Base-by-base conservation (phyloP, 345 rosid genomes). In the Linum lewisii region DNA sequence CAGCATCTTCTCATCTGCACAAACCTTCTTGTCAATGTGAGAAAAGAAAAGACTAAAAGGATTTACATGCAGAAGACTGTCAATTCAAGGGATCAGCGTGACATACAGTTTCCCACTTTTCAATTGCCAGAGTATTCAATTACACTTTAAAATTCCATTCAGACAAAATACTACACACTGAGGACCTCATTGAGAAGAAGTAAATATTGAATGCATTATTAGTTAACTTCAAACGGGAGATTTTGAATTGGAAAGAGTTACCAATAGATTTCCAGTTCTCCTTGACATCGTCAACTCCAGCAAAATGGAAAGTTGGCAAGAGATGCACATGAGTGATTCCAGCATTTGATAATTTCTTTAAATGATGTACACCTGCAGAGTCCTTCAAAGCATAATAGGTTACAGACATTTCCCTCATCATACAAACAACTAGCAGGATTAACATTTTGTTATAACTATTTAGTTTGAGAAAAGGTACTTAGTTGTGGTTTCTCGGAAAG, bases 311-410 rank as follows among this genome's bases (percentile, higher is more conserved):
- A 69, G 86, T 72, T 15, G 98, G 98, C 70, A 91, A 83, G 72
- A 88, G 77, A 72, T 91, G 98, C 64, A 91, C 70, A 68, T 91
- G 98, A 72, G 85, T 84, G 63, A 92, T 71, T 64, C 98, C 98
- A 72, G 98, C 95, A 70, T 75, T 73, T 51, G 87, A 82, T 73
- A 92, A 76, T 71, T 84, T 86, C 75, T 81, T 80, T 56, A 88
- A 79, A 74, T 92, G 98, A 65, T 44, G 76, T 65, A 84, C 59
- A 23, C 96, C 93, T 54, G 88, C 88, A 58, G 95, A 88, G 68
- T 86, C 84, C 96, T 91, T 77, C 69, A 73, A n/a, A 67, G 65
- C 18, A 66, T 44, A 57, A 67, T 38, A 24, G 56, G 20, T 52
- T 52, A 52, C 13, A 20, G 20, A 20, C 23, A 52, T 13, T 11